phyloP scores from a whole-genome alignment of 257 asterid species.

The Fraxinus quadrangulata region DNA sequence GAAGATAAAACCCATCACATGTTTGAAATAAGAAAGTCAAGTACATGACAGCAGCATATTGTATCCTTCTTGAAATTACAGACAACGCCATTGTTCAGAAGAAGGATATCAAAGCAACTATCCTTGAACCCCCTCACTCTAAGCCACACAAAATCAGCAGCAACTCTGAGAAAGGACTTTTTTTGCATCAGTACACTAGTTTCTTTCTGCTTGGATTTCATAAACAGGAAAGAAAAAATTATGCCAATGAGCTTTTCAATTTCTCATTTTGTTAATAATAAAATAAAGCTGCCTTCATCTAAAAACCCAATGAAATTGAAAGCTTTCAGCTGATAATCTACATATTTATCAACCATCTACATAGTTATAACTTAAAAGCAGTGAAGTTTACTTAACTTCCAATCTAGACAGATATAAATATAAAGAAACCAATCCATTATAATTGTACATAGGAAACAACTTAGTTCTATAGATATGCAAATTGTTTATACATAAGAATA shows the following conservation, averaged over 20 bases:
- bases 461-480: not conserved
- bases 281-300: not conserved
- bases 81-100: constrained; percentile 40
- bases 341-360: not conserved
- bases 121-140: constrained; percentile 18
- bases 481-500: not conserved
- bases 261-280: not conserved
- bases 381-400: not conserved
- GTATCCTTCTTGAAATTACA: constrained; percentile 37
- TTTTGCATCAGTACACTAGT: not conserved
- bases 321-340: not conserved
- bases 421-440: not conserved
- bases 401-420: not conserved
- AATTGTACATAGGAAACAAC: not conserved
- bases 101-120: constrained; percentile 22
- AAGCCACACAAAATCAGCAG: constrained; percentile 23
- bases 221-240: not conserved
- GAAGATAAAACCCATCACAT: constrained; percentile 47
- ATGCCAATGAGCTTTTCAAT: not conserved
- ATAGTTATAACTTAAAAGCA: not conserved
- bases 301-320: not conserved
- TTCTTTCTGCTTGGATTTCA: not conserved
- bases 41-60: constrained; percentile 31
- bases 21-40: constrained; percentile 32
- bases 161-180: not conserved